Conservation (phyloP, 2,329 filamentous ascomycete species). For the Arthrobotrys iridis region DNA sequence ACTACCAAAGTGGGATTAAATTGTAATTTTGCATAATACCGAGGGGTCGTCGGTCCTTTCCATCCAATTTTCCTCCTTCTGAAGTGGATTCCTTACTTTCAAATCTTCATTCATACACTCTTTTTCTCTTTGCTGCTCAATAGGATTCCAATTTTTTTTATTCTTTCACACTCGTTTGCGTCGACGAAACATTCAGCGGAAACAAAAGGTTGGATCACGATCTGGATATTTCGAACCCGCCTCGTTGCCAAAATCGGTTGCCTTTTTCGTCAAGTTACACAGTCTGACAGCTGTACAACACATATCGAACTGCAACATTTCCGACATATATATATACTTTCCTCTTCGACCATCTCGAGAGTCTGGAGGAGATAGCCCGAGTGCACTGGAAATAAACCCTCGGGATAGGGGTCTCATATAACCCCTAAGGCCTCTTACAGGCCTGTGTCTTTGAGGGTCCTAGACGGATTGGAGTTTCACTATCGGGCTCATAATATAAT, state of each 20-base stretch:
- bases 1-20: slow-evolving; percentile 52
- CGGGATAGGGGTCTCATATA: not conserved
- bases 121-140: not conserved
- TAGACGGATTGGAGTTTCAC: not conserved
- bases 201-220: not conserved
- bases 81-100: not conserved
- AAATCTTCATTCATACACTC: slow-evolving; percentile 10
- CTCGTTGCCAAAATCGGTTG: not conserved
- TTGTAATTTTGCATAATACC: slow-evolving; percentile 26
- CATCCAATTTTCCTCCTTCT: not conserved
- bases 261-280: slow-evolving; percentile 18
- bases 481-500: not conserved
- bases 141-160: slow-evolving; percentile 17
- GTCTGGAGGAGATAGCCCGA: not conserved
- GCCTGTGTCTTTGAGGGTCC: not conserved
- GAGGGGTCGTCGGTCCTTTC: slow-evolving; percentile 10
- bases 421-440: slow-evolving; percentile 6
- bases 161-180: not conserved
- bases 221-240: not conserved
- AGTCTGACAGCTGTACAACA: not conserved
- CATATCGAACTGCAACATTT: not conserved
- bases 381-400: not conserved
- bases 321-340: not conserved
- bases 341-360: no score
- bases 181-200: slow-evolving; percentile 1